These are phyloP conservation scores for Sindora glabra DNA, from an alignment of 306 rosid genomes.

Conservation along the genomic window DNA sequence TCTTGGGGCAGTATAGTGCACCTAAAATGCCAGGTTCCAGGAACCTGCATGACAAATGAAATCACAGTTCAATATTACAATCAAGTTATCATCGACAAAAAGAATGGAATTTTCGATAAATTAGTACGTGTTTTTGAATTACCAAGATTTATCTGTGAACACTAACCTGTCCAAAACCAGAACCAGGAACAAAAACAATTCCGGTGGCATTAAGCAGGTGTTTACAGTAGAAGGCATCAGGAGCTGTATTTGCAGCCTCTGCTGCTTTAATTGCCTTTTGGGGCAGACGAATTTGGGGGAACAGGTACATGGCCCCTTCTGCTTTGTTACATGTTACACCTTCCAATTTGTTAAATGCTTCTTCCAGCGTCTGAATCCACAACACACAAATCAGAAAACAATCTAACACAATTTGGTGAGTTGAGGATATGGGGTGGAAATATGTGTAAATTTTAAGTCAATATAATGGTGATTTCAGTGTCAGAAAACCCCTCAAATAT, in stretches of 20 bases:
- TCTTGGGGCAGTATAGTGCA: conserved; percentile 92
- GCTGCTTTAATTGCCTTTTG: conserved; percentile 80
- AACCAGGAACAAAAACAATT: conserved; percentile 82
- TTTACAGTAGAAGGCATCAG: conserved; percentile 72
- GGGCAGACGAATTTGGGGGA: conserved; percentile 57
- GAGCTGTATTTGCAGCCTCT: conserved; percentile 45
- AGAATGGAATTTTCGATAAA: not conserved
- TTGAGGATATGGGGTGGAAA: not conserved
- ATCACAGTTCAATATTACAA: not conserved
- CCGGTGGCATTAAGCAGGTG: conserved; percentile 78
- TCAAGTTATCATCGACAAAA: conserved; percentile 3
- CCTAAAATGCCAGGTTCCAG: conserved; percentile 97
- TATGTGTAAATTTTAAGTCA: not conserved
- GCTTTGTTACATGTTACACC: conserved; percentile 87
- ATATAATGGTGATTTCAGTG: not conserved
- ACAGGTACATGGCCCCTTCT: conserved; percentile 91
- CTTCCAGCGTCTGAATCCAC: conserved; percentile 52
- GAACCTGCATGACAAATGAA: conserved; percentile 48
- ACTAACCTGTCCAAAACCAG: conserved; percentile 91
- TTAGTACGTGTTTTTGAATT: not conserved
- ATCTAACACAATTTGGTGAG: not conserved
- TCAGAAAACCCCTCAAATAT: not conserved
- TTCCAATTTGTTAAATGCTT: conserved; percentile 65
- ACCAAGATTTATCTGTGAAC: not conserved
- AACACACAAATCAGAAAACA: not conserved